Percentiles rank a stretch among this genome's conserved stretches.
phyloP scores from a whole-genome alignment of 495 filamentous ascomycete genomes.

The Neohortaea acidophila region DNA sequence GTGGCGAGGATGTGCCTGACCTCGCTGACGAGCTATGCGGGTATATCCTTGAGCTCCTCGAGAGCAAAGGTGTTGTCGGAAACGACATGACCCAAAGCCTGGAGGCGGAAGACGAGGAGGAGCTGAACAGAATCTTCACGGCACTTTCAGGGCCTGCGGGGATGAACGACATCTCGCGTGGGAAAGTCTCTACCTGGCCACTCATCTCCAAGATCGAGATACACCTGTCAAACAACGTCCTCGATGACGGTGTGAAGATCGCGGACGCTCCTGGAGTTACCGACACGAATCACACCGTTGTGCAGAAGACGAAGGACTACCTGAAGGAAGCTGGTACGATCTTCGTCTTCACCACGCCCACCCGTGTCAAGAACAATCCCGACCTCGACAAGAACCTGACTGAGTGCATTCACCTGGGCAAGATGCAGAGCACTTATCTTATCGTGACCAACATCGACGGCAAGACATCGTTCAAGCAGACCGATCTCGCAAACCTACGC shows the following conservation, averaged over 20 bases:
- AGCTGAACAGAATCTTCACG: not conserved
- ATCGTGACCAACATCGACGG: constrained; percentile 8
- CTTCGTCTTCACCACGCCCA: not conserved
- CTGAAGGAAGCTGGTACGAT: constrained; percentile 3
- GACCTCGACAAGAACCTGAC: constrained; percentile 1
- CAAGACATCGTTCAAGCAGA: not conserved
- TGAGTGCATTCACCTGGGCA: not conserved
- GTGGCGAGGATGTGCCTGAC: not conserved
- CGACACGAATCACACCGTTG: constrained; percentile 5
- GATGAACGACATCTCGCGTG: too few species aligned
- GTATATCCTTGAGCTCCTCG: not conserved
- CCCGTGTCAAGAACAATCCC: not conserved
- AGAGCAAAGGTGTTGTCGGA: not conserved
- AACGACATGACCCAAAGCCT: not conserved
- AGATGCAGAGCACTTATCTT: not conserved
- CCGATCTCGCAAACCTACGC: not conserved
- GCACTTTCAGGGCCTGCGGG: not conserved
- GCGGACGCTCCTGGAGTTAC: constrained; percentile 5
- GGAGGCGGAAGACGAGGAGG: not conserved
- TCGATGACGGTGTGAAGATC: constrained; percentile 1
- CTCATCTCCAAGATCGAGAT: not conserved
- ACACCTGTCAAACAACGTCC: not conserved
- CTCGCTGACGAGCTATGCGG: not conserved
- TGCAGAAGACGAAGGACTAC: constrained; percentile 1
- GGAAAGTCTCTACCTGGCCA: constrained; percentile 2